A percentile compares a stretch with the other conserved stretches of the same genome.
Conservation (phyloP, 129 eudicot species). For the Oenanthe sinensis region DNA sequence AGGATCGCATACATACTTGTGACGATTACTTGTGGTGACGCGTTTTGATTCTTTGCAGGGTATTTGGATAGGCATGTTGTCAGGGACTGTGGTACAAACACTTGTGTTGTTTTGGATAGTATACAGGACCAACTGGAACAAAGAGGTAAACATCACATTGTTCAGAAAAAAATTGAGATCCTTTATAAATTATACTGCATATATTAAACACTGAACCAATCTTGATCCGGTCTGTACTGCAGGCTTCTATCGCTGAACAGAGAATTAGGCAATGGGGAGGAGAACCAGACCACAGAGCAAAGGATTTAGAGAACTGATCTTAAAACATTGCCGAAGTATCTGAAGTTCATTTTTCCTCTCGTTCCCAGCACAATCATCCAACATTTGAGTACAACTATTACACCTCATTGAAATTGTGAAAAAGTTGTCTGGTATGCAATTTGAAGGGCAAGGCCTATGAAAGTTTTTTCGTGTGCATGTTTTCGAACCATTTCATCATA, state of each 20-base stretch:
- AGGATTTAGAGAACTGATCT: conserved; percentile 3
- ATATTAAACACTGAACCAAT: background rate
- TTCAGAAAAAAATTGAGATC: background rate
- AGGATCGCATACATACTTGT: background rate
- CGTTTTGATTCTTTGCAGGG: conserved; percentile 25
- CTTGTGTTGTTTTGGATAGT: conserved; percentile 29
- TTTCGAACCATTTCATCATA: background rate
- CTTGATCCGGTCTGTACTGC: conserved; percentile 7
- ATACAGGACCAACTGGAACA: conserved; percentile 53
- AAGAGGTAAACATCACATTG: conserved; percentile 39
- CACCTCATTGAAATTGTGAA: background rate
- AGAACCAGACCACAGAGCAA: conserved; percentile 13
- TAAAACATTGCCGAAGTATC: background rate
- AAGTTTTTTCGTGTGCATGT: background rate
- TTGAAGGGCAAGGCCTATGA: background rate
- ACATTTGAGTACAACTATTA: background rate
- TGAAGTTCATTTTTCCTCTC: background rate
- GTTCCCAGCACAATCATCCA: background rate
- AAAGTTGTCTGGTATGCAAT: background rate
- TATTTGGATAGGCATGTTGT: conserved; percentile 51
- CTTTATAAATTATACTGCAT: background rate
- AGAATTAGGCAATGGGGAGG: conserved; percentile 50
- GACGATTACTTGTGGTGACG: background rate
- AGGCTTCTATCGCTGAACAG: conserved; percentile 42
- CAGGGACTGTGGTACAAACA: conserved; percentile 38